Evolutionary conservation across 129 eudicot genomes (phyloP), one percentile per base, ranked within the genome.

Genomic region (sunflower (Helianthus annuus)): DNA sequence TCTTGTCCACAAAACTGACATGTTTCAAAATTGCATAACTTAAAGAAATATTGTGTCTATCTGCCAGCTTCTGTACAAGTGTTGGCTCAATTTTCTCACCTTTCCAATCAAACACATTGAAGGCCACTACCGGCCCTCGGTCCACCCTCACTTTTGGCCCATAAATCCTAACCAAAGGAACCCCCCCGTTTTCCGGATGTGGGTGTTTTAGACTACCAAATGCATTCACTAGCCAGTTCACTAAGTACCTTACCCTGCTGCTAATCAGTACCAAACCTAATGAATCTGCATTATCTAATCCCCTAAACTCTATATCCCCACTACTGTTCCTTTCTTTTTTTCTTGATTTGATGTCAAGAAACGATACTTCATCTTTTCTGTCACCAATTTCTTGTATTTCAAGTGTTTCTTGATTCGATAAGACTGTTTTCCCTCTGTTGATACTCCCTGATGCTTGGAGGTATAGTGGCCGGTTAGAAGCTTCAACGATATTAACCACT

Each of bases 71-170:
- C 68, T 91, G 97, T 7, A 91, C 96, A 4, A 88, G 86, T 54
- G 69, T 60, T 14, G 96, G 96, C 15, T 91, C 96, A 22, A 91
- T 48, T 46, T 79, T 87, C 48, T 85, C 88, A 8, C 92, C 93
- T 81, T 88, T 91, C 97, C 96, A 91, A 64, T 91, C 97, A 67
- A 80, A 88, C 16, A 91, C 79, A 15, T 89, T 89, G 67, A 91
- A 88, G 10, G 97, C 91, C 64, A 91, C 71, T 0, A 85, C 84
- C 42, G 96, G 89, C 51, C 93, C 97, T 27, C 96, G 64, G 52
- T 84, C 85, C 1, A 91, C 73, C 76, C 79, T 72, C 29, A 91
- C 68, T 66, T 85, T 88, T 5, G 93, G 93, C 72, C 97, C 97
- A 62, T 91, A 91, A 45, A 88, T 69, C 66, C 73, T 81, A 51